Evolutionary conservation across 1,139 yeast genomes (phyloP).

Genomic region (Saccharomyces hybrid): DNA sequence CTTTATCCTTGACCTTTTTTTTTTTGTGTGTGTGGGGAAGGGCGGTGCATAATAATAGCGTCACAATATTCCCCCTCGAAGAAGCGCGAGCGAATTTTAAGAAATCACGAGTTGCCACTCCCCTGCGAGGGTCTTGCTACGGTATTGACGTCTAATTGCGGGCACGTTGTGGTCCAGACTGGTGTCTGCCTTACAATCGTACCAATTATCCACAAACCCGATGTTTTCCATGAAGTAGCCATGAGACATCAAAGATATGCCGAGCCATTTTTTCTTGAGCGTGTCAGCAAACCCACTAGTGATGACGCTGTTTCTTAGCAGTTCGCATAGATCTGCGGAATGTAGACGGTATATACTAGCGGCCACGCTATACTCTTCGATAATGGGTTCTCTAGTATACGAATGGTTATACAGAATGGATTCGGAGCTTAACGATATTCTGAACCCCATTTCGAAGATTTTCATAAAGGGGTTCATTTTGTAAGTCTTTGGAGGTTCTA

Average conservation of each 20-base stretch:
- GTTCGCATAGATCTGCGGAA: slow-evolving; percentile 57
- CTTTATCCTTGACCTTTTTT: not conserved
- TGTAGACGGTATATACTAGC: slow-evolving; percentile 58
- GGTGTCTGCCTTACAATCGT: slow-evolving; percentile 3
- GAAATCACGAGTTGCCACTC: slow-evolving; percentile 3
- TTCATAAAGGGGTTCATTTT: slow-evolving; percentile 43
- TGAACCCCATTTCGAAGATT: slow-evolving; percentile 52
- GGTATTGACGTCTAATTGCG: slow-evolving; percentile 3
- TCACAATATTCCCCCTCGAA: slow-evolving; percentile 1
- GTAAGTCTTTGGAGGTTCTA: slow-evolving; percentile 14
- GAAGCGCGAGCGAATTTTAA: not conserved
- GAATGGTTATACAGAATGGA: slow-evolving; percentile 40
- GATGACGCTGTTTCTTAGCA: slow-evolving; percentile 28
- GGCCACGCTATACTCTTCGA: slow-evolving; percentile 60
- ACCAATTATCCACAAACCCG: slow-evolving; percentile 4
- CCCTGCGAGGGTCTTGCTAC: slow-evolving; percentile 1
- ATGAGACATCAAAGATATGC: not conserved
- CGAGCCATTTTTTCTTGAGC: slow-evolving; percentile 10
- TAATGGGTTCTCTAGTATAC: slow-evolving; percentile 56
- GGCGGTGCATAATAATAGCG: not conserved
- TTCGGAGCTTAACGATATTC: slow-evolving; percentile 54
- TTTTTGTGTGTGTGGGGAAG: slow-evolving; percentile 1
- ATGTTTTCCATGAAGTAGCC: slow-evolving; percentile 1
- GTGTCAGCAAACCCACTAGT: slow-evolving; percentile 11
- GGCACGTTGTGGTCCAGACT: slow-evolving; percentile 6